Evolutionary conservation across 257 asterid genomes (phyloP).

Genomic region (Solanum chilense): DNA sequence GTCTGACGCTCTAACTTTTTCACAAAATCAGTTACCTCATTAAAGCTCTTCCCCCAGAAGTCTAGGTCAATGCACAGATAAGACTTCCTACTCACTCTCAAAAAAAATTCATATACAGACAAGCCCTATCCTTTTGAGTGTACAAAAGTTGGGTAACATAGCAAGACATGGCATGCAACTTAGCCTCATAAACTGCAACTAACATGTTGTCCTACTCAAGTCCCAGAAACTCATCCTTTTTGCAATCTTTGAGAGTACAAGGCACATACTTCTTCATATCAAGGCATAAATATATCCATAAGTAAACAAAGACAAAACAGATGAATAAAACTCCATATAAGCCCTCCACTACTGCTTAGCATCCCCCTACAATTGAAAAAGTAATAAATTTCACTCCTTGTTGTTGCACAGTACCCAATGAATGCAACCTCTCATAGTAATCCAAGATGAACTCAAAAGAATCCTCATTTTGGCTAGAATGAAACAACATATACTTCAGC

Average conservation of each 20-base stretch:
- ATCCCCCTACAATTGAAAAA: neutral
- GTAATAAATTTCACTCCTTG: too few species aligned
- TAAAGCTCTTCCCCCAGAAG: neutral
- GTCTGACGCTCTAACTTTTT: neutral
- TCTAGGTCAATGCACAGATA: too few species aligned
- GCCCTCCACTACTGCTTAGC: neutral
- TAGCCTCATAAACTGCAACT: neutral
- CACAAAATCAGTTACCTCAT: neutral
- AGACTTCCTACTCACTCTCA: neutral
- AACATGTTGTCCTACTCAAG: too few species aligned
- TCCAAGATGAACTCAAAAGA: neutral
- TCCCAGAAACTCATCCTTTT: neutral
- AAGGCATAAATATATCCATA: neutral
- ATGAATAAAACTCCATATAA: too few species aligned
- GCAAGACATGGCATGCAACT: neutral
- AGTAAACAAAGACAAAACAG: too few species aligned
- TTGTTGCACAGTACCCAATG: neutral
- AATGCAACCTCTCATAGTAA: neutral
- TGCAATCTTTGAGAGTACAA: neutral
- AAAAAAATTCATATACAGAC: too few species aligned
- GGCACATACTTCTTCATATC: neutral
- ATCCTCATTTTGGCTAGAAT: neutral
- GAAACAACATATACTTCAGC: neutral
- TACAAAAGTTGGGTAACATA: neutral
- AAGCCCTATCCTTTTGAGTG: neutral